Percentiles rank a stretch among this genome's conserved stretches.
Conservation (phyloP, 768 basidiomycete genomes). For the Lyophyllum decastes region DNA sequence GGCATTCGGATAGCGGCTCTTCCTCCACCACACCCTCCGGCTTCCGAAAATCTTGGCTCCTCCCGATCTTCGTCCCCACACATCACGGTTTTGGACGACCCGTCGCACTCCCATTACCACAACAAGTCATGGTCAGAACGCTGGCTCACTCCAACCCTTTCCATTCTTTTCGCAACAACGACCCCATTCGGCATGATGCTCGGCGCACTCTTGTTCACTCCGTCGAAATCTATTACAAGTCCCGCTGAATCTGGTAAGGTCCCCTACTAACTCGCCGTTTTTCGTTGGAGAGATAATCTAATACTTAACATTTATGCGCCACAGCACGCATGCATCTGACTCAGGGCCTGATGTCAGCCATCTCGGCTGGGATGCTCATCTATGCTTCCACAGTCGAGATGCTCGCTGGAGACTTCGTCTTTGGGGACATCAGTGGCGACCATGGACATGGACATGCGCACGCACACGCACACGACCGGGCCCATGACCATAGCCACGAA, state of each 20-base stretch:
- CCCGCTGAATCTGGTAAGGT: slow-evolving; percentile 18
- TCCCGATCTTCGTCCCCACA: too few relatives aligned
- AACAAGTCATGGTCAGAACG: slow-evolving; percentile 1
- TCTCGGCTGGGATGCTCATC: slow-evolving; percentile 82
- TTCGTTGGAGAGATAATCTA: not conserved
- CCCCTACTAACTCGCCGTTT: slow-evolving; percentile 2
- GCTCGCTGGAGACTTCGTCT: slow-evolving; percentile 84
- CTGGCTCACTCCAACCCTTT: slow-evolving; percentile 56
- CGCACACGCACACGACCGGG: too few relatives aligned
- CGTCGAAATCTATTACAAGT: slow-evolving; percentile 27
- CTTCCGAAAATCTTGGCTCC: not conserved
- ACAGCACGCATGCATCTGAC: slow-evolving; percentile 52
- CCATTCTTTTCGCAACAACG: slow-evolving; percentile 69
- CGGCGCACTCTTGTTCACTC: slow-evolving; percentile 52
- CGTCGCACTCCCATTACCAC: not conserved
- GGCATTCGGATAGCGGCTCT: slow-evolving; percentile 78
- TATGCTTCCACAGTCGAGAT: slow-evolving; percentile 86
- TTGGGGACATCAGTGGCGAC: slow-evolving; percentile 56
- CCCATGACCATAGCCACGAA: slow-evolving; percentile 17
- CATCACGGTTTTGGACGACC: too few relatives aligned
- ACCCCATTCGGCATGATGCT: slow-evolving; percentile 69
- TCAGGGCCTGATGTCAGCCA: slow-evolving; percentile 78
- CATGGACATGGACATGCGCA: slow-evolving; percentile 26
- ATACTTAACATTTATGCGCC: not conserved
- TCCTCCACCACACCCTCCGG: slow-evolving; percentile 36